Base-by-base conservation (phyloP, 108 stramenopile genomes). In the Skeletonema menzelii region DNA sequence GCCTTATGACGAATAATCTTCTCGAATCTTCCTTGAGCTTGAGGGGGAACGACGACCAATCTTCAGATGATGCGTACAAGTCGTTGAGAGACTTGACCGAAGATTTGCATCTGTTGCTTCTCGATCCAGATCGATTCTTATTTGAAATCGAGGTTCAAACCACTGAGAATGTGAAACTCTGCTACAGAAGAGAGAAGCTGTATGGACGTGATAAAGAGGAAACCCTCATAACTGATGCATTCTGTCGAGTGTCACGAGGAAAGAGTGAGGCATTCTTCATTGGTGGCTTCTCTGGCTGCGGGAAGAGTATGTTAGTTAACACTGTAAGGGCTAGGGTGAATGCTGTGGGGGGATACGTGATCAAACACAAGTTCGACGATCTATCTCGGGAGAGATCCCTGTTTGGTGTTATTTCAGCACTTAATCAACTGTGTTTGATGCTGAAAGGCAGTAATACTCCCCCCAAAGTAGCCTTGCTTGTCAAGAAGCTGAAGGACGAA, bases 361-460 rank as follows among this genome's bases (percentile, higher is more conserved):
- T n/a, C n/a, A n/a, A 20, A 31, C 32, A 59, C 56, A 79, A 71
- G 60, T 79, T 79, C 28, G 71, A 79, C 12, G 27, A 26, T 73
- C 19, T 67, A 67, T 17, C 67, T 70, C 30, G 4, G 30, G 30
- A 30, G 30, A 30, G 30, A 30, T 30, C 30, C 30, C 30, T 30
- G 4, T 30, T 4, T 3, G 30, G 30, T 4, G 30, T 30, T 30
- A 30, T 30, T 30, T 30, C 30, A 4, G 30, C 30, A 22, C 64
- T 80, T 44, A 59, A 80, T 49, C 67, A 80, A 27, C 44, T 79
- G 27, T 79, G 79, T 38, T 22, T 60, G 12, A 24, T 62, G 37
- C 30, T 79, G 22, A 20, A 13, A 13, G 67, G 63, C 26, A 60
- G 20, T 38, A 35, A 58, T 15, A 55, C 34, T 44, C 35, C 30